phyloP scores from a whole-genome alignment of 2,329 filamentous ascomycete genomes.

The Cadophora luteo-olivacea region DNA sequence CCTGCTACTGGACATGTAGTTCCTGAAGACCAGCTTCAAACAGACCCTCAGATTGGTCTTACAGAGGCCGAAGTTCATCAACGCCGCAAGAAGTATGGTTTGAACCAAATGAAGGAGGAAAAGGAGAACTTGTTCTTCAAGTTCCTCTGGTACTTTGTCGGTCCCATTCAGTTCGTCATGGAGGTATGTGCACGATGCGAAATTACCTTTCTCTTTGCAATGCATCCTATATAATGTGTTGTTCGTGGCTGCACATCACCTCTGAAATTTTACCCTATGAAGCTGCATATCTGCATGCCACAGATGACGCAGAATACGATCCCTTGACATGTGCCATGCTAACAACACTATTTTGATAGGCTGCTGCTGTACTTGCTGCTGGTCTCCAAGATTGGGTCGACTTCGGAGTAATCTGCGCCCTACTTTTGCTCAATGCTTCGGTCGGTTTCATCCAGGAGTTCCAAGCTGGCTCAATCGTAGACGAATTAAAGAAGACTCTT shows the following conservation, averaged over 20 bases:
- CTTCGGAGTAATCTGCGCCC: constrained; percentile 87
- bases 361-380: constrained; percentile 78
- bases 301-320: background rate
- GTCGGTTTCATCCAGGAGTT: constrained; percentile 92
- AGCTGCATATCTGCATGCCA: background rate
- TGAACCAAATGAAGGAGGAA: constrained; percentile 92
- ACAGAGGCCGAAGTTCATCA: constrained; percentile 71
- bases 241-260: background rate
- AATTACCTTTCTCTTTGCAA: constrained; percentile 27
- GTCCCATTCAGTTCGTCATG: constrained; percentile 94
- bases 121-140: constrained; percentile 85
- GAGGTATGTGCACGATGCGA: constrained; percentile 63
- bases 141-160: constrained; percentile 82
- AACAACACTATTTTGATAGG: constrained; percentile 41
- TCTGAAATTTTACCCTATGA: background rate
- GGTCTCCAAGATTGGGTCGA: constrained; percentile 91
- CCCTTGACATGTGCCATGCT: constrained; percentile 23
- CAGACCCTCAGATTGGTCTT: constrained; percentile 75
- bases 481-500: constrained; percentile 88
- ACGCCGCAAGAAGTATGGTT: constrained; percentile 74
- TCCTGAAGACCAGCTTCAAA: constrained; percentile 79
- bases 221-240: constrained; percentile 18
- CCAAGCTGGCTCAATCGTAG: constrained; percentile 89
- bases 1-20: constrained; percentile 64
- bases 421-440: constrained; percentile 81